Conservation (phyloP, 495 filamentous ascomycete genomes). For the Aspergillus egyptiacus region DNA sequence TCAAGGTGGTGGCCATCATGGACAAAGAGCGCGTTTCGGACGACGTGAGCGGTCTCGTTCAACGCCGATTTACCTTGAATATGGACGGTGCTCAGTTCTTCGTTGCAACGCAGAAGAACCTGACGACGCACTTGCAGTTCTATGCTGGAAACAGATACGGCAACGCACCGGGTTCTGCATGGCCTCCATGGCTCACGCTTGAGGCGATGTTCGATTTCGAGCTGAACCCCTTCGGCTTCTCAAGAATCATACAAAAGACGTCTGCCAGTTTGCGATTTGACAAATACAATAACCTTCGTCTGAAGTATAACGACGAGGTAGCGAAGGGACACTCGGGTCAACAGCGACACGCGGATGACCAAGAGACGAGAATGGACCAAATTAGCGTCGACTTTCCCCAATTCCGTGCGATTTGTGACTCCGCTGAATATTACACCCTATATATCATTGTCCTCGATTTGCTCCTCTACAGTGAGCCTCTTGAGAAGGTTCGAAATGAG, state of each 20-base stretch:
- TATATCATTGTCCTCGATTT: slow-evolving; percentile 96
- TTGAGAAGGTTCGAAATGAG: slow-evolving; percentile 92
- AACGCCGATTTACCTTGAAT: slow-evolving; percentile 84
- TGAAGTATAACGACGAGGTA: slow-evolving; percentile 97
- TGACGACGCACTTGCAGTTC: slow-evolving; percentile 78
- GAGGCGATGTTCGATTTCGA: slow-evolving; percentile 98
- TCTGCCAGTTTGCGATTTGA: slow-evolving; percentile 91
- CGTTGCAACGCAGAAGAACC: slow-evolving; percentile 85
- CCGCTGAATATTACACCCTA: slow-evolving; percentile 90
- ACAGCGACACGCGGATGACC: slow-evolving; percentile 27
- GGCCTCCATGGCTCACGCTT: slow-evolving; percentile 97
- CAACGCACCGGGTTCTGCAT: slow-evolving; percentile 72
- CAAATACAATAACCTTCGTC: slow-evolving; percentile 93
- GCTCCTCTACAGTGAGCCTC: slow-evolving; percentile 87
- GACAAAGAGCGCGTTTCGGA: slow-evolving; percentile 89
- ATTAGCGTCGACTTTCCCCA: slow-evolving; percentile 95
- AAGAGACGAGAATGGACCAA: slow-evolving; percentile 83
- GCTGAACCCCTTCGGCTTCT: slow-evolving; percentile 88
- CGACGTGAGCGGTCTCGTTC: slow-evolving; percentile 89
- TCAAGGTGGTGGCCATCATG: slow-evolving; percentile 95
- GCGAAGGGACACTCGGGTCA: slow-evolving; percentile 49
- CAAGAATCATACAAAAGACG: slow-evolving; percentile 87
- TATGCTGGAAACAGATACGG: slow-evolving; percentile 93
- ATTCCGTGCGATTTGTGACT: slow-evolving; percentile 88
- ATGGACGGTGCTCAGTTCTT: slow-evolving; percentile 98